These are phyloP conservation scores for Xylaria sp. DNA, from an alignment of 2,329 filamentous ascomycete genomes.

Conservation along the genomic window DNA sequence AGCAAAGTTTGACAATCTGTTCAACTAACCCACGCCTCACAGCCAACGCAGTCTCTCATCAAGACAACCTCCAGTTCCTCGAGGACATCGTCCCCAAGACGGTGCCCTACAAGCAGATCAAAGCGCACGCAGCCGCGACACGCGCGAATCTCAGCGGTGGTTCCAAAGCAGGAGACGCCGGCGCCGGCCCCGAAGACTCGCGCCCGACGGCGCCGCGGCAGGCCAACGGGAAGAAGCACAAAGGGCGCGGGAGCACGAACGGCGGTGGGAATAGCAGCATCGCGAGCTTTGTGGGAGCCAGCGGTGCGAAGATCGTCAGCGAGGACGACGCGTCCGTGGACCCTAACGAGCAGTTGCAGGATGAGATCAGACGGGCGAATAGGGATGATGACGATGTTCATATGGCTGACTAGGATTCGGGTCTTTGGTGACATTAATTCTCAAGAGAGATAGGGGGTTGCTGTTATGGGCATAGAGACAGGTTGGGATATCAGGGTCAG, in stretches of 20 bases:
- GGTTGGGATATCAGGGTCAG: not conserved
- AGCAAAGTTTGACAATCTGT: not conserved
- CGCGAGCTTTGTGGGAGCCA: slow-evolving; percentile 41
- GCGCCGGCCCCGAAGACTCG: slow-evolving; percentile 33
- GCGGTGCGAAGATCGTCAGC: slow-evolving; percentile 42
- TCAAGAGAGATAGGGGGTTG: not conserved
- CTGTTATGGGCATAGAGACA: not conserved
- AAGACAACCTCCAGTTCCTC: slow-evolving; percentile 95
- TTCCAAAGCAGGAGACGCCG: slow-evolving; percentile 41
- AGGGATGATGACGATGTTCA: slow-evolving; percentile 61
- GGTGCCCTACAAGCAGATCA: slow-evolving; percentile 81
- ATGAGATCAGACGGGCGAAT: slow-evolving; percentile 64
- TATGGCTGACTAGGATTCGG: slow-evolving; percentile 65
- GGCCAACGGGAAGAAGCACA: slow-evolving; percentile 55
- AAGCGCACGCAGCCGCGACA: slow-evolving; percentile 67
- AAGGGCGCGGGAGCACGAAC: slow-evolving; percentile 46
- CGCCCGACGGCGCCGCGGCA: slow-evolving; percentile 41
- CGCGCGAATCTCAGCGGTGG: slow-evolving; percentile 60
- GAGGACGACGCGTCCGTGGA: slow-evolving; percentile 52
- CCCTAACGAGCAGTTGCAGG: slow-evolving; percentile 64
- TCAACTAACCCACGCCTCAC: slow-evolving; percentile 20
- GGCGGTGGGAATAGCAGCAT: slow-evolving; percentile 36
- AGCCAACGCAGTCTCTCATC: slow-evolving; percentile 86
- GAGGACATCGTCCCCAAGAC: slow-evolving; percentile 91
- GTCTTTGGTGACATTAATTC: not conserved